Evolutionary conservation across 1,284 basidiomycete species (phyloP).

Genomic region (Papiliotrema flavescens): DNA sequence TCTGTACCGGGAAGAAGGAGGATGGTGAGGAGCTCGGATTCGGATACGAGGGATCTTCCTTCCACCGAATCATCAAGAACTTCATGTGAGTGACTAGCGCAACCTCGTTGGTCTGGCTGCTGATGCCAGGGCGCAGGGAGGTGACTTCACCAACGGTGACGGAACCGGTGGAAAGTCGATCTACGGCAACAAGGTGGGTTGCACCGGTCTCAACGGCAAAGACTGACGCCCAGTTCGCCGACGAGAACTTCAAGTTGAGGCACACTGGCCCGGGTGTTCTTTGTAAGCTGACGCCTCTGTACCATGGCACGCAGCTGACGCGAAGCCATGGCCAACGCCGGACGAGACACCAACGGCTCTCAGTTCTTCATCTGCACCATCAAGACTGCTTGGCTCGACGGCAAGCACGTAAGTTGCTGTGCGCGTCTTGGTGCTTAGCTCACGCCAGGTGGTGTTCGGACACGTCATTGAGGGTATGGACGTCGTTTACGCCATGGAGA

Average conservation of each 20-base stretch:
- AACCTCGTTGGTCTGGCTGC: background rate
- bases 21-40: constrained; percentile 69
- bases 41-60: constrained; percentile 66
- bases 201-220: background rate
- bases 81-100: constrained; percentile 56
- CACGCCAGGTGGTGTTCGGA: constrained; percentile 77
- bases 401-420: constrained; percentile 42
- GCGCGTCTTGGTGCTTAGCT: background rate
- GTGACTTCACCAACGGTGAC: constrained; percentile 66
- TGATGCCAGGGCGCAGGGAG: constrained; percentile 58
- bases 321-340: constrained; percentile 81
- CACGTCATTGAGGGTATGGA: constrained; percentile 87
- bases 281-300: constrained; percentile 45
- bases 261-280: constrained; percentile 80
- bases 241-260: constrained; percentile 84
- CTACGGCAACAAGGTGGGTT: constrained; percentile 53
- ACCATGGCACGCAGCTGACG: constrained; percentile 8
- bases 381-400: constrained; percentile 62
- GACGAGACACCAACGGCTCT: constrained; percentile 50
- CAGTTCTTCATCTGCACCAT: constrained; percentile 70
- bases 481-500: constrained; percentile 69
- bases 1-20: constrained; percentile 70
- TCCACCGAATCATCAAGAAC: constrained; percentile 68
- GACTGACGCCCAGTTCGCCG: constrained; percentile 51
- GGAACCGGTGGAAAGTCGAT: constrained; percentile 62